Conservation (phyloP, 2,329 filamentous ascomycete genomes). For the Phaeosphaeria sp. region DNA sequence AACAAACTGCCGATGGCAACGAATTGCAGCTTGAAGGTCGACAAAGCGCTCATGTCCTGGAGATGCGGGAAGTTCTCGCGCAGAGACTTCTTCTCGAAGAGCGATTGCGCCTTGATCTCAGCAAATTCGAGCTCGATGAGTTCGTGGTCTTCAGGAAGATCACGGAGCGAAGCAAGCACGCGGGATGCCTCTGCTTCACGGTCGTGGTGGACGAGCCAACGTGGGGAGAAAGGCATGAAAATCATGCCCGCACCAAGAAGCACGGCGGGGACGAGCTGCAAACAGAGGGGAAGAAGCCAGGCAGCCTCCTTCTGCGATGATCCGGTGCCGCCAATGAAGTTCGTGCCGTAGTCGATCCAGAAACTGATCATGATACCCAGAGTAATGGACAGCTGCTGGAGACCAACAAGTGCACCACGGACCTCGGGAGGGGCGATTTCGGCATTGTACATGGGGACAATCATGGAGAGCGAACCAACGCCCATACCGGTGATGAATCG, state of each 20-base stretch:
- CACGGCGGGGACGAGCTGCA: constrained; percentile 72
- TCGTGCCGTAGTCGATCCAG: constrained; percentile 44
- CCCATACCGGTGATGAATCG: constrained; percentile 77
- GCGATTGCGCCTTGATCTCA: constrained; percentile 78
- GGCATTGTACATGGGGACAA: constrained; percentile 62
- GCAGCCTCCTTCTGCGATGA: constrained; percentile 68
- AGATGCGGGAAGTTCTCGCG: constrained; percentile 72
- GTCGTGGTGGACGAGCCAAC: constrained; percentile 74
- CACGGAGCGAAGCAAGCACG: constrained; percentile 69
- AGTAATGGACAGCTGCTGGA: constrained; percentile 68
- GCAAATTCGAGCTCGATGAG: constrained; percentile 76
- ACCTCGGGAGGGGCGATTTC: constrained; percentile 64
- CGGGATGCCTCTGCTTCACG: constrained; percentile 71
- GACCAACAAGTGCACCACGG: constrained; percentile 67
- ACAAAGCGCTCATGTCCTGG: constrained; percentile 63
- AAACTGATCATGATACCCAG: constrained; percentile 70
- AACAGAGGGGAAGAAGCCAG: constrained; percentile 74
- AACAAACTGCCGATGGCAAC: constrained; percentile 71
- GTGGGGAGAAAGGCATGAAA: constrained; percentile 80
- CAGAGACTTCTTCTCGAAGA: constrained; percentile 76
- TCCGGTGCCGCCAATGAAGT: constrained; percentile 63
- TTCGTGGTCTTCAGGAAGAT: constrained; percentile 68
- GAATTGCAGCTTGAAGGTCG: constrained; percentile 65
- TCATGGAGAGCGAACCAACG: constrained; percentile 72
- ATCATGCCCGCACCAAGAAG: constrained; percentile 73